Evolutionary conservation across 129 eudicot genomes (phyloP).

Genomic region (Centella asiatica): DNA sequence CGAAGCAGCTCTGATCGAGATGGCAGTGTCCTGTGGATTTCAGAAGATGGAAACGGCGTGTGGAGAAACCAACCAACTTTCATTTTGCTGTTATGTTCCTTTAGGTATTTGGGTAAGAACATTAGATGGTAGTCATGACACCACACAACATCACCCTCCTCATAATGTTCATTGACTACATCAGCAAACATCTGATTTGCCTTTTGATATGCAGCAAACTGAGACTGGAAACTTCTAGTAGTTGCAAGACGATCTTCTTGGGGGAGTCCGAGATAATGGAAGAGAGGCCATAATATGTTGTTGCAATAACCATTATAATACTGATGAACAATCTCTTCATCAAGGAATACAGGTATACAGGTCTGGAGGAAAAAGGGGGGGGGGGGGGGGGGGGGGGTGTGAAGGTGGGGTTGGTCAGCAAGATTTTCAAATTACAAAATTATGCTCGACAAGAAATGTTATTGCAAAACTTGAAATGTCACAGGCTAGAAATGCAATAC

Average conservation of each 20-base stretch:
- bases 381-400: slow-evolving; percentile 5
- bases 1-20: slow-evolving; percentile 85
- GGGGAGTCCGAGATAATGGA: slow-evolving; percentile 81
- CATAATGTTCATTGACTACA: slow-evolving; percentile 75
- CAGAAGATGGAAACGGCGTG: slow-evolving; percentile 95
- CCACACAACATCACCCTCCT: slow-evolving; percentile 86
- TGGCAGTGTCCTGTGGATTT: slow-evolving; percentile 93
- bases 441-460: neutral
- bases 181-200: slow-evolving; percentile 99
- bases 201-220: slow-evolving; percentile 71
- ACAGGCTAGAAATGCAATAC: neutral
- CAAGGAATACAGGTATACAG: slow-evolving; percentile 77
- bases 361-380: slow-evolving; percentile 34
- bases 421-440: neutral
- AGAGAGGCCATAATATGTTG: slow-evolving; percentile 82
- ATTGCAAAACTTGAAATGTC: neutral
- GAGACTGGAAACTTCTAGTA: slow-evolving; percentile 62
- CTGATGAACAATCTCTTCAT: slow-evolving; percentile 68
- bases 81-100: slow-evolving; percentile 10
- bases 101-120: slow-evolving; percentile 8
- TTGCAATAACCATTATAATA: slow-evolving; percentile 89
- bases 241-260: slow-evolving; percentile 83
- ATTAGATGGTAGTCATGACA: slow-evolving; percentile 17
- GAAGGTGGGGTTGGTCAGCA: neutral
- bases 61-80: slow-evolving; percentile 99